Conservation (phyloP, 2,329 filamentous ascomycete species). For the Polychaeton citri region DNA sequence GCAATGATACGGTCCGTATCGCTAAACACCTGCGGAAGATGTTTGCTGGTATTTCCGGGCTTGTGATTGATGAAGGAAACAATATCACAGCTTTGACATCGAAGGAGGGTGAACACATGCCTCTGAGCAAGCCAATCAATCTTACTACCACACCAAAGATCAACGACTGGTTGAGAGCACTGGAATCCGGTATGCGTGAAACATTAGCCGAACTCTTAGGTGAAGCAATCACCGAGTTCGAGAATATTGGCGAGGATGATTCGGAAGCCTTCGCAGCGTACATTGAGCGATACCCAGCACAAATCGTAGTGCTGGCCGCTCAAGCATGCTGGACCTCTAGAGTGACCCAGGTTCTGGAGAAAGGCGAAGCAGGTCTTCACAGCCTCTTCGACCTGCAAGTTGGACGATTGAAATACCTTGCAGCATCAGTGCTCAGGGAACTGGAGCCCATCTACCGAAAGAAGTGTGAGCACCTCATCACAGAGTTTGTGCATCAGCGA, state of each 20-base stretch:
- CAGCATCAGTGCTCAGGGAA: slow-evolving; percentile 78
- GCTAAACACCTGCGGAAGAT: slow-evolving; percentile 99
- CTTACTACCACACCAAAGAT: slow-evolving; percentile 89
- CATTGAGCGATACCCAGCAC: slow-evolving; percentile 72
- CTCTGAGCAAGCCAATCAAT: slow-evolving; percentile 80
- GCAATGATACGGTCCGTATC: slow-evolving; percentile 89
- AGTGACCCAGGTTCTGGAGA: slow-evolving; percentile 63
- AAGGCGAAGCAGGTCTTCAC: slow-evolving; percentile 56
- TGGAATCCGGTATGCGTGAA: slow-evolving; percentile 87
- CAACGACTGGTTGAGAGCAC: slow-evolving; percentile 93
- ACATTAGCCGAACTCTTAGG: slow-evolving; percentile 82
- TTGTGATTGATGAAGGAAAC: slow-evolving; percentile 80
- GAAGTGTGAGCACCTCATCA: slow-evolving; percentile 97
- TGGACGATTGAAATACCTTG: slow-evolving; percentile 70
- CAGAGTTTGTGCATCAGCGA: slow-evolving; percentile 94
- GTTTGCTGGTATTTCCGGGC: slow-evolving; percentile 89
- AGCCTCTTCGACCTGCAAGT: slow-evolving; percentile 70
- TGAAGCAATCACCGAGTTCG: slow-evolving; percentile 74
- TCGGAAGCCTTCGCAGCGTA: slow-evolving; percentile 60
- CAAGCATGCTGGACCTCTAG: slow-evolving; percentile 88
- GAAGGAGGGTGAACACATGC: slow-evolving; percentile 83
- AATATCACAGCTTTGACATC: slow-evolving; percentile 88
- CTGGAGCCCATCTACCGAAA: slow-evolving; percentile 77
- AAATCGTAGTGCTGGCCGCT: slow-evolving; percentile 87
- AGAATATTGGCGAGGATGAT: slow-evolving; percentile 56